Base-by-base conservation (phyloP, 805 yeast species). In the Hanseniaspora valbyensis region DNA sequence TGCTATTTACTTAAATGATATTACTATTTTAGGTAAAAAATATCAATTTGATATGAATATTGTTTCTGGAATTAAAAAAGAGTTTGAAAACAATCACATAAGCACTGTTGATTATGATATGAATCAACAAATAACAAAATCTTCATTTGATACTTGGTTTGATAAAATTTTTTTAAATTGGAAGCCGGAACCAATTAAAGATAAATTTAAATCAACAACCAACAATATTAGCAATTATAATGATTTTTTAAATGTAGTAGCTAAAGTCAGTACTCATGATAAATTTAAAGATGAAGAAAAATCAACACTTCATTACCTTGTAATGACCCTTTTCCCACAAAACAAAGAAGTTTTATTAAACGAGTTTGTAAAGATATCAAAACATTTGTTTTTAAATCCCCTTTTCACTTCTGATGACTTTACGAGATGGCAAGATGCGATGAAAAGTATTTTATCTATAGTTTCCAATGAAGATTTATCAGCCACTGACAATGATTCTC, bases 121-220 rank as follows among this genome's bases (percentile, higher is more conserved):
- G n/a, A n/a, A n/a, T n/a, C n/a, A n/a, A n/a, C n/a, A n/a, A n/a
- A n/a, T 4, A 34, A n/a, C 4, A 34, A 19, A 34, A 13, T 4
- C 14, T 38, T 25, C 21, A 3, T 39, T 24, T 16, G 22, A 16
- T 39, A 6, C 6, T 16, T 39, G 32, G 29, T 39, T 39, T 26
- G 32, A 25, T 12, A 39, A 26, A 16, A 25, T 10, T 4, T 26
- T 16, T 25, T 39, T 39, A 25, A 22, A 24, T 16, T 39, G 42
- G 42, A 39, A 39, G 28, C 41, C 41, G 41, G 41, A 39, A 39
- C 42, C 42, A 39, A 26, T 25, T 6, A 19, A 34, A 34, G 24
- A 16, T 5, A 13, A 18, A 8, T 10, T 22, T 9, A 36, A 16
- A 19, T 5, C 10, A 38, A 24, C 14, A 30, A 30, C 19, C 4